phyloP scores from a whole-genome alignment of 352 stramenopile species.

The Phytophthora citricola region DNA sequence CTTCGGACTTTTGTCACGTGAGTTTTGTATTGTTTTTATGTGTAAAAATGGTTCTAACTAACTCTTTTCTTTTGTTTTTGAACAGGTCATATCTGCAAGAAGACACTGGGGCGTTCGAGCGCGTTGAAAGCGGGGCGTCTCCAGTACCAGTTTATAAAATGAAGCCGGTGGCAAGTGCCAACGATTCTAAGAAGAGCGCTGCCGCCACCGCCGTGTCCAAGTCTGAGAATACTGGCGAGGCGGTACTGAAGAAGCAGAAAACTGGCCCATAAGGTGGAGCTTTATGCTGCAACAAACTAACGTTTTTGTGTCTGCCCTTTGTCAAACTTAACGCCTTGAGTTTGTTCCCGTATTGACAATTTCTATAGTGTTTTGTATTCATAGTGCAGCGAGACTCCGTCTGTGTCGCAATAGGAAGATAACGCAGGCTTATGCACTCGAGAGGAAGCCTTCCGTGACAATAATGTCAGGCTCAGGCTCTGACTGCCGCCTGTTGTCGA shows the following conservation, averaged over 20 bases:
- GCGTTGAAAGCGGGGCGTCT: conserved; percentile 17
- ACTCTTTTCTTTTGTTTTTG: conserved; percentile 12
- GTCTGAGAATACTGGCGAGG: conserved; percentile 25
- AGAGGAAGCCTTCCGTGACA: conserved; percentile 38
- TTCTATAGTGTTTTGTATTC: conserved; percentile 29
- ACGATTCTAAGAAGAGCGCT: conserved; percentile 27
- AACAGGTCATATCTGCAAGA: conserved; percentile 48
- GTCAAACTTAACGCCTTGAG: background rate
- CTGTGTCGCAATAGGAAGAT: conserved; percentile 13
- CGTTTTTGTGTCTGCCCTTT: background rate
- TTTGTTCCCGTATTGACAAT: no score
- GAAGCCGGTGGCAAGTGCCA: conserved; percentile 22
- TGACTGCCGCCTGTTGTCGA: conserved; percentile 14
- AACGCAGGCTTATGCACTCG: conserved; percentile 10
- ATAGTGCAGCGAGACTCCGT: conserved; percentile 15
- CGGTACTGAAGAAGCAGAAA: conserved; percentile 52
- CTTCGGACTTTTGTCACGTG: conserved; percentile 73
- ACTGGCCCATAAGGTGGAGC: conserved; percentile 19
- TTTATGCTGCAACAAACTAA: conserved; percentile 8
- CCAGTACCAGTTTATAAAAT: conserved; percentile 43
- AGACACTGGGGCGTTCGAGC: conserved; percentile 45
- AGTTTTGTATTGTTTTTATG: conserved; percentile 13
- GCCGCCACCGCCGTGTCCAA: conserved; percentile 15
- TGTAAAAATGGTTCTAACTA: conserved; percentile 1
- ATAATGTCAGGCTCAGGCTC: conserved; percentile 38